phyloP scores from a whole-genome alignment of 2,329 filamentous ascomycete species.

The Hypocreales sp. region DNA sequence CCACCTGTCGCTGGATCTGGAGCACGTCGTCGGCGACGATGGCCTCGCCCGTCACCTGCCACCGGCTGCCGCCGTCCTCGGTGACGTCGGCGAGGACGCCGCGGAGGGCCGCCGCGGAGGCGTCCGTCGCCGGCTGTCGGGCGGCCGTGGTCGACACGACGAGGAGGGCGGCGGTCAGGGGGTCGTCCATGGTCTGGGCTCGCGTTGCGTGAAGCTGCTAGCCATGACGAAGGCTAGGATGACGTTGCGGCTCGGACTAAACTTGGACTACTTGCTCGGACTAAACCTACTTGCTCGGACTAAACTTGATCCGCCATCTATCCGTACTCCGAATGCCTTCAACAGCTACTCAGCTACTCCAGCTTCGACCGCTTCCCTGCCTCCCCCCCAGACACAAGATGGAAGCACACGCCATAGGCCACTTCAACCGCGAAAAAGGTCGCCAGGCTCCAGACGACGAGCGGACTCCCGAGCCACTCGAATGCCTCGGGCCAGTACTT shows the following conservation, averaged over 20 bases:
- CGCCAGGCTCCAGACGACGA: constrained; percentile 4
- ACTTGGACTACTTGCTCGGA: too few species aligned
- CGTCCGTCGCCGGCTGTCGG: constrained; percentile 64
- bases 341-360: too few species aligned
- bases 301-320: too few species aligned
- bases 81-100: constrained; percentile 50
- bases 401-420: constrained; percentile 4
- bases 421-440: constrained; percentile 3
- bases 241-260: too few species aligned
- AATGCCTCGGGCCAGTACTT: constrained; percentile 5
- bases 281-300: too few species aligned
- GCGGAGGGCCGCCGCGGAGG: constrained; percentile 49
- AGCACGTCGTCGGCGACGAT: constrained; percentile 68
- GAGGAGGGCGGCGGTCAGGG: constrained; percentile 61
- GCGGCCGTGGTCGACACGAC: constrained; percentile 85
- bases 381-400: too few species aligned
- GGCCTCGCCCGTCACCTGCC: constrained; percentile 50
- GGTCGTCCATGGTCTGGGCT: constrained; percentile 10
- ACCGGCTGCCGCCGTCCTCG: constrained; percentile 50
- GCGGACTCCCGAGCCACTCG: constrained; percentile 4
- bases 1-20: constrained; percentile 61
- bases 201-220: too few species aligned
- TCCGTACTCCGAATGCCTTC: too few species aligned
- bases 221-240: too few species aligned
- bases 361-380: too few species aligned